Evolutionary conservation across 2,329 filamentous ascomycete genomes (phyloP).

Genomic region (Pseudogymnoascus sp.): DNA sequence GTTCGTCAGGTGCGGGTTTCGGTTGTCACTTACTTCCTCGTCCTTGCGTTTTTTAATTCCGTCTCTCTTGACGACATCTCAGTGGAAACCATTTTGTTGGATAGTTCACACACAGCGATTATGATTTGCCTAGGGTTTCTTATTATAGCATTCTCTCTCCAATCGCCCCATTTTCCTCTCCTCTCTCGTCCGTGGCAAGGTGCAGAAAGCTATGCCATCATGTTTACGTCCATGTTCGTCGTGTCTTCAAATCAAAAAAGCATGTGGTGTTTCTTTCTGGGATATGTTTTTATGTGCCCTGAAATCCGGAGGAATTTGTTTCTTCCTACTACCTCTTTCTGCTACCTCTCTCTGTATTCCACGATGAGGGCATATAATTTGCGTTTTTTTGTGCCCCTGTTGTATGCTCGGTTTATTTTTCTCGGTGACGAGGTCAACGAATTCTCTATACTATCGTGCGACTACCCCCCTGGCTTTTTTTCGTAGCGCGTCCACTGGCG

Average conservation of each 20-base stretch:
- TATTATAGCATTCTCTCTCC: not conserved
- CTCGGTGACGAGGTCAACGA: slow-evolving; percentile 17
- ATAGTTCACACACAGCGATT: slow-evolving; percentile 10
- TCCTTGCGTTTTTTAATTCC: not conserved
- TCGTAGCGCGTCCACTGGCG: slow-evolving; percentile 12
- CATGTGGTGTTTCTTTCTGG: not conserved
- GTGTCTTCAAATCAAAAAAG: not conserved
- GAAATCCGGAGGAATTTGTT: not conserved
- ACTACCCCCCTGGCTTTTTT: slow-evolving; percentile 17
- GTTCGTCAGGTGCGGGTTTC: not conserved
- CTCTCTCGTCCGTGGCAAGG: not conserved
- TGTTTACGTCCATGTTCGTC: not conserved
- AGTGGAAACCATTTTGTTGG: slow-evolving; percentile 14
- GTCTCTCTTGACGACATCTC: not conserved
- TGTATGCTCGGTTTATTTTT: slow-evolving; percentile 15
- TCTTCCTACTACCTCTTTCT: not conserved
- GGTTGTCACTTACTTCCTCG: not conserved
- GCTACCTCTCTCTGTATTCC: not conserved
- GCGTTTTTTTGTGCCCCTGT: not conserved
- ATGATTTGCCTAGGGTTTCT: slow-evolving; percentile 11
- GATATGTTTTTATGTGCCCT: not conserved
- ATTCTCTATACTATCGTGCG: slow-evolving; percentile 18
- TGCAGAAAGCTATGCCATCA: not conserved
- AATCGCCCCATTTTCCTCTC: not conserved
- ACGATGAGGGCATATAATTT: not conserved